phyloP scores from a whole-genome alignment of 2,329 filamentous ascomycete genomes.

The Neopestalotiopsis sp. region DNA sequence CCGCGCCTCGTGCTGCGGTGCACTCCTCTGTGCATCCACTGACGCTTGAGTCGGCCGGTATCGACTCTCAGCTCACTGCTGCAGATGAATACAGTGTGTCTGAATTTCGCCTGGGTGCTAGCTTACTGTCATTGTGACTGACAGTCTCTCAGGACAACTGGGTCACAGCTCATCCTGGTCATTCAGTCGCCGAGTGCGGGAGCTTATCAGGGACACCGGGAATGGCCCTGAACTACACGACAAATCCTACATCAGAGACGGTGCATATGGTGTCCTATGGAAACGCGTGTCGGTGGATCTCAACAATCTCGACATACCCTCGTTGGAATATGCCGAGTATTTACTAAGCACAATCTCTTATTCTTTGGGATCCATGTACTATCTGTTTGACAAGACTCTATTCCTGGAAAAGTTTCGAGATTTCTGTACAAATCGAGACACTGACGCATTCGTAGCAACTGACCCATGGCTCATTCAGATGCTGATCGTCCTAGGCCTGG shows the following conservation, averaged over 20 bases:
- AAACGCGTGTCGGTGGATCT: background rate
- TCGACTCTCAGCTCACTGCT: background rate
- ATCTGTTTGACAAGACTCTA: background rate
- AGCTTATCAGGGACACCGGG: background rate
- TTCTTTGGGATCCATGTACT: constrained; percentile 5
- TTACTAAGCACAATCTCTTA: constrained; percentile 2
- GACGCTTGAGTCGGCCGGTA: background rate
- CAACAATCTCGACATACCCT: background rate
- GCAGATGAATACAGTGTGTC: background rate
- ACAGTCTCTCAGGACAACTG: background rate
- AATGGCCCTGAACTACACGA: constrained; percentile 6
- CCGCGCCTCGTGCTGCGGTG: background rate
- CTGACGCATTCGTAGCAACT: background rate
- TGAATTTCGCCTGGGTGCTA: background rate
- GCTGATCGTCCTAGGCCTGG: background rate
- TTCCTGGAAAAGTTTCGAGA: background rate
- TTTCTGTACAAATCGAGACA: background rate
- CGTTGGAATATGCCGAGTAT: constrained; percentile 1
- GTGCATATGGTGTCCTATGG: background rate
- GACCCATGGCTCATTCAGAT: constrained; percentile 9
- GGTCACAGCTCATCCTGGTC: constrained; percentile 11
- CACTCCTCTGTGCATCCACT: background rate
- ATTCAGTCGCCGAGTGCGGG: constrained; percentile 5
- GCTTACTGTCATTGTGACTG: background rate
- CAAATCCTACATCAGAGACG: background rate